Base-by-base conservation (phyloP, 202 grass and related monocot species). In the Bolboschoenoplectus hybrid region DNA sequence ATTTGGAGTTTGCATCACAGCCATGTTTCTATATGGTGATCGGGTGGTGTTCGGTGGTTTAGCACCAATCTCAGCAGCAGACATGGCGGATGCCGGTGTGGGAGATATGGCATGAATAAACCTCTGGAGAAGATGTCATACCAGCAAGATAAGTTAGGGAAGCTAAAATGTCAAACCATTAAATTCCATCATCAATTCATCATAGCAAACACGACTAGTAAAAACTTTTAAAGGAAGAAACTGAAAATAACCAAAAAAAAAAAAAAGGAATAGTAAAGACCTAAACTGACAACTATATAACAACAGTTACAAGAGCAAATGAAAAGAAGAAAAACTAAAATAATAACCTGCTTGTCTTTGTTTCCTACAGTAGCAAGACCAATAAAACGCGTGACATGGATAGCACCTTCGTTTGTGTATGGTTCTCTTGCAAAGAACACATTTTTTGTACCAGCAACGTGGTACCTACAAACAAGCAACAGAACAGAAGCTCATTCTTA, bases 71-170 rank as follows among this genome's bases (percentile, higher is more conserved):
- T 98, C 96, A 88, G 90, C 58, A 85, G 39, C 79, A 55, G 91
- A 94, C 96, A 98, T 98, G 67, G 65, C 44, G 78, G 96, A 94
- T 88, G 93, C 96, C 85, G 96, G 96, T 86, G 87, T 96, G 90
- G 93, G 96, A 92, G 90, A 92, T 94, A 98, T 95, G 58, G 91
- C 96, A 92, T 98, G 96, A 91, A 95, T 96, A 95, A 94, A 98
- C 88, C 90, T 98, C 91, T 98, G 90, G 75, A 90, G 81, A 91
- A 76, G 62, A 84, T 76, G 78, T 72, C 75, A 56, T 67, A 78
- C 52, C 50, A 58, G 52, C 14, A 79, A 58, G 3, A 41, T 84
- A 64, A 39, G 76, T 87, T 57, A 67, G 90, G 16, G 72, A 82
- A 93, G 87, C 86, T 65, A 93, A 82, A 67, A 70, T 83, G 13